phyloP scores from a whole-genome alignment of 169 alveolate genomes.

The Cryptosporidium ryanae region DNA sequence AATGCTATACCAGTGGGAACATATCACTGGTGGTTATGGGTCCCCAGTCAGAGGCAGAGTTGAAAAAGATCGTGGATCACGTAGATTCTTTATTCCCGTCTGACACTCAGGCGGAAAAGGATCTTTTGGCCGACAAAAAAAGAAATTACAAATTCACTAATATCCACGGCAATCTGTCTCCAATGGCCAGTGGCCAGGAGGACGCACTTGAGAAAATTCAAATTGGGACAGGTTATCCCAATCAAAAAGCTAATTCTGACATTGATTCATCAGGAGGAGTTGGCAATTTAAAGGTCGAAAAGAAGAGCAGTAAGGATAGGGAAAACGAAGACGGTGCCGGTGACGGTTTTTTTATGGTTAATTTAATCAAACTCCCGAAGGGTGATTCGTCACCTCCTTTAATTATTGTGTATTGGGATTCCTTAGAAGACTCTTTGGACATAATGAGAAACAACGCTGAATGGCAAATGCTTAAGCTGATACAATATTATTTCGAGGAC shows the following conservation, averaged over 20 bases:
- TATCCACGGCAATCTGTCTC: slow-evolving; percentile 12
- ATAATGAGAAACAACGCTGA: slow-evolving; percentile 48
- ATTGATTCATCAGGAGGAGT: neutral
- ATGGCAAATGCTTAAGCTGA: slow-evolving; percentile 63
- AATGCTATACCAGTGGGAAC: slow-evolving; percentile 63
- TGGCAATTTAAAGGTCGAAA: neutral
- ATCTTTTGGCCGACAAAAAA: neutral
- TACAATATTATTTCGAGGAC: slow-evolving; percentile 58
- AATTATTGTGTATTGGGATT: slow-evolving; percentile 48
- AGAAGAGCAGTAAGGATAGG: neutral
- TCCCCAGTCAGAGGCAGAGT: slow-evolving; percentile 17
- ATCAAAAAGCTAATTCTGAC: neutral
- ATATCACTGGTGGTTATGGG: slow-evolving; percentile 48
- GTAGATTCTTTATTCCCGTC: slow-evolving; percentile 7
- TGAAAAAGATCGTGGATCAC: slow-evolving; percentile 19
- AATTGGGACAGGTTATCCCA: neutral
- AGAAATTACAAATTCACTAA: neutral
- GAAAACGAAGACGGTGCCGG: neutral
- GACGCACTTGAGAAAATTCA: slow-evolving; percentile 6
- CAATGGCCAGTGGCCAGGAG: neutral
- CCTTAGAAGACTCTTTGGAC: slow-evolving; percentile 15
- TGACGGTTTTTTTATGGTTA: neutral
- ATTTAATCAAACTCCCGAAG: slow-evolving; percentile 26
- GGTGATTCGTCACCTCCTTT: slow-evolving; percentile 67
- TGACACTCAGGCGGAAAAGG: neutral